Base-by-base conservation (phyloP, 805 yeast genomes). In the Pichia scutulata region DNA sequence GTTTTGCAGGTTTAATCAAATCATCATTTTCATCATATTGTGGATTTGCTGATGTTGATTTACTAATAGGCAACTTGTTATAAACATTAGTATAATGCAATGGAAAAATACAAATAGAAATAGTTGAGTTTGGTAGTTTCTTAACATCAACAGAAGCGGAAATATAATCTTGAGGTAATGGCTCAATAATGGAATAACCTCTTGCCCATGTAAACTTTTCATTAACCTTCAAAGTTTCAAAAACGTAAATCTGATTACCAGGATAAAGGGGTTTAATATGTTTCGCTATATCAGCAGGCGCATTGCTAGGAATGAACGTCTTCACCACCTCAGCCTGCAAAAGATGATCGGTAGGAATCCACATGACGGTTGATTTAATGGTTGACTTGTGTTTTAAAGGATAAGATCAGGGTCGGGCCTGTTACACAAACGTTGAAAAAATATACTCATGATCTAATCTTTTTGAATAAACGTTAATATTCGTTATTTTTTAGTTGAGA, bases 161-260 rank as follows among this genome's bases (percentile, higher is more conserved):
- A 41, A 76, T 71, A 64, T 80, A 84, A 60, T 83, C 88, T 30
- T 79, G 74, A 1, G 92, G 92, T 48, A 81, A 68, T 7, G 95
- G 90, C 52, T 81, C 76, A 39, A 83, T 70, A 36, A 84, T 69
- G 4, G 79, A 73, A 64, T 89, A 88, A 13, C 89, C 96, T 57
- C 96, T 74, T 23, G 82, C 88, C 96, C 96, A 89, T 54, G 75
- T 75, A 21, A 73, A 72, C 40, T 69, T 65, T 14, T 41, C 41
- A n/a, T 39, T 37, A 8, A 39, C 36, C 8, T 39, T 43, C 18
- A 55, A 40, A 23, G 54, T 55, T 47, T 55, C 57, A 23, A 55
- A 55, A 36, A 52, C 23, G 28, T 52, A 55, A 19, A 55, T 40
- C 8, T 43, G 41, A 19, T 55, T 54, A 23, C 57, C 57, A 12